Conservation (phyloP, 2,329 filamentous ascomycete species). For the Orbilia quercus region DNA sequence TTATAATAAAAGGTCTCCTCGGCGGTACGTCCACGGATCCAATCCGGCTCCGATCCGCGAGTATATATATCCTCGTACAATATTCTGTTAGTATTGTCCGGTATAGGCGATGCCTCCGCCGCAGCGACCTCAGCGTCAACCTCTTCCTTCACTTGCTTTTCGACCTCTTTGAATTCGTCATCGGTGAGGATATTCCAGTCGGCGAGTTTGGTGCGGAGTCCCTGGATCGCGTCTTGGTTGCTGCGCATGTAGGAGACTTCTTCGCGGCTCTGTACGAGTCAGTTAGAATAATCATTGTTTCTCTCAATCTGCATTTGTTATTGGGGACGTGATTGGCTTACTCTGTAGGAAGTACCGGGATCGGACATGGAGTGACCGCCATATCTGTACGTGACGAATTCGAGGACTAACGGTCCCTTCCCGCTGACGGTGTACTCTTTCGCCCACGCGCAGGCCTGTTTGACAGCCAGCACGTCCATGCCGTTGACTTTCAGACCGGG, state of each 20-base stretch:
- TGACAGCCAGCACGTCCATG: conserved; percentile 98
- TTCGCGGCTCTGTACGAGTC: conserved; percentile 77
- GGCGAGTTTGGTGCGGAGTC: conserved; percentile 96
- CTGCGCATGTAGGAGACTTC: conserved; percentile 99
- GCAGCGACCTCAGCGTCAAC: conserved; percentile 90
- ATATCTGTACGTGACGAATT: conserved; percentile 99
- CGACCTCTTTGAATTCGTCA: conserved; percentile 94
- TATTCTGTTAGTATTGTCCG: conserved; percentile 81
- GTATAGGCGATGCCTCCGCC: conserved; percentile 86
- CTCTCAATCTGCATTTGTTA: too few species aligned
- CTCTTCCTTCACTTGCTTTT: conserved; percentile 87
- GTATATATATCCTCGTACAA: conserved; percentile 98
- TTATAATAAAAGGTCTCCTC: conserved; percentile 91
- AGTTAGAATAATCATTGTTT: conserved; percentile 57
- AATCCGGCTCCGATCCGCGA: conserved; percentile 83
- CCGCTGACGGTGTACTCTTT: conserved; percentile 85
- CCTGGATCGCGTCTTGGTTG: conserved; percentile 97
- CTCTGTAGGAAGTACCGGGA: conserved; percentile 96
- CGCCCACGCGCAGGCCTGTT: conserved; percentile 92
- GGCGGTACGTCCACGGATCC: conserved; percentile 84
- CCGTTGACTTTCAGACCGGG: conserved; percentile 99
- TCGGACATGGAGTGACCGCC: conserved; percentile 99
- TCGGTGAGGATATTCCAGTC: conserved; percentile 93
- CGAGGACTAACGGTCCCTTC: conserved; percentile 93
- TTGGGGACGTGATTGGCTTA: too few species aligned